phyloP scores from a whole-genome alignment of 164 flowering plant species.

The Warburgia ugandensis region DNA sequence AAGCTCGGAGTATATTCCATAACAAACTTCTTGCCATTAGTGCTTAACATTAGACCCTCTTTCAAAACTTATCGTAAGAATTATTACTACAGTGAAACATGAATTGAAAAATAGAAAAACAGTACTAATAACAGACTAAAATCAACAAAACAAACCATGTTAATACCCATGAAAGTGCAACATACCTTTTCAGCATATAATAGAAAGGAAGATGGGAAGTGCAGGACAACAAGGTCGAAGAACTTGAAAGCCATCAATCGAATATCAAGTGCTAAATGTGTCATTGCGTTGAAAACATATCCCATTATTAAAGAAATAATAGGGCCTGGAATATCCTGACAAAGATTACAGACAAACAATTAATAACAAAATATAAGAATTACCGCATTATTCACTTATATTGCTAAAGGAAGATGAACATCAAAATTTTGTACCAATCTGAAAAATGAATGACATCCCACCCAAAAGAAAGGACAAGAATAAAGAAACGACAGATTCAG shows the following conservation, averaged over 20 bases:
- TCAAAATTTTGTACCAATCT: too few species aligned
- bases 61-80: too few species aligned
- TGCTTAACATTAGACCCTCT: too few species aligned
- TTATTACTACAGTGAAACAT: too few species aligned
- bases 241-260: conserved; percentile 88
- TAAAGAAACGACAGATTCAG: too few species aligned
- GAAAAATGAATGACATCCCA: too few species aligned
- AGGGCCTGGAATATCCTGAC: conserved; percentile 66
- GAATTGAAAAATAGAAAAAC: too few species aligned
- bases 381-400: too few species aligned
- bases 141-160: not conserved
- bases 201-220: conserved; percentile 60
- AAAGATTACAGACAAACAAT: conserved; percentile 2
- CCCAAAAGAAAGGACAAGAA: too few species aligned
- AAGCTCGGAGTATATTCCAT: too few species aligned
- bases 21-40: too few species aligned
- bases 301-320: conserved; percentile 63
- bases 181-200: conserved; percentile 70
- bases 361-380: not conserved
- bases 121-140: not conserved
- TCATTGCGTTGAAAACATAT: conserved; percentile 80
- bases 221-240: conserved; percentile 63
- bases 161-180: not conserved
- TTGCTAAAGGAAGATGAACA: too few species aligned
- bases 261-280: conserved; percentile 63